Evolutionary conservation across 2,329 filamentous ascomycete genomes (phyloP).

Genomic region (Juglanconis oblonga): DNA sequence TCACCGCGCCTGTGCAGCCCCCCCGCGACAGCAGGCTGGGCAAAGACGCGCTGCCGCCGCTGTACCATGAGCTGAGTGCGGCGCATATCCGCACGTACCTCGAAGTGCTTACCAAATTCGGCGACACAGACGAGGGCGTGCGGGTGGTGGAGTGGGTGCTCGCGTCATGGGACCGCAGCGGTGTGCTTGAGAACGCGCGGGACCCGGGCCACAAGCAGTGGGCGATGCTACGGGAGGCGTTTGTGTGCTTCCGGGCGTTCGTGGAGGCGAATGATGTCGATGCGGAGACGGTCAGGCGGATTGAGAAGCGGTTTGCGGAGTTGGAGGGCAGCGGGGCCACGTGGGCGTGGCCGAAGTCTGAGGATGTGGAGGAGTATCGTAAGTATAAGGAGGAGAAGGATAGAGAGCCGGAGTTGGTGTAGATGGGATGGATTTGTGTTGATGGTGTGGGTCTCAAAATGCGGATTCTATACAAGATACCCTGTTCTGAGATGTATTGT

Average conservation of each 20-base stretch:
- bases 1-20: conserved; percentile 26
- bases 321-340: conserved; percentile 24
- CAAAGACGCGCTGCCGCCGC: conserved; percentile 14
- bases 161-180: conserved; percentile 37
- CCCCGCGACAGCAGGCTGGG: conserved; percentile 19
- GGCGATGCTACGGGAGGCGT: conserved; percentile 25
- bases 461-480: no score
- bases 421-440: not conserved
- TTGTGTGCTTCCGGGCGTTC: conserved; percentile 43
- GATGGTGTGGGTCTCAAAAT: no score
- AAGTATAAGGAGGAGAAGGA: not conserved
- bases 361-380: conserved; percentile 33
- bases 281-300: conserved; percentile 25
- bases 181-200: conserved; percentile 34
- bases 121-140: conserved; percentile 57
- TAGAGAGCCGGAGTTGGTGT: not conserved
- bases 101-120: conserved; percentile 58
- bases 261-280: conserved; percentile 39
- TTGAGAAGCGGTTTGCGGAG: conserved; percentile 28
- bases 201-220: conserved; percentile 33
- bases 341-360: conserved; percentile 37
- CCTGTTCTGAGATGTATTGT: no score
- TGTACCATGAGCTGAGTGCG: conserved; percentile 43
- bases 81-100: conserved; percentile 58
- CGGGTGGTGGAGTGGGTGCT: conserved; percentile 58